A percentile compares a stretch with the other conserved stretches of the same genome.
Conservation (phyloP, 306 rosid species). For the Trifolium pratense region DNA sequence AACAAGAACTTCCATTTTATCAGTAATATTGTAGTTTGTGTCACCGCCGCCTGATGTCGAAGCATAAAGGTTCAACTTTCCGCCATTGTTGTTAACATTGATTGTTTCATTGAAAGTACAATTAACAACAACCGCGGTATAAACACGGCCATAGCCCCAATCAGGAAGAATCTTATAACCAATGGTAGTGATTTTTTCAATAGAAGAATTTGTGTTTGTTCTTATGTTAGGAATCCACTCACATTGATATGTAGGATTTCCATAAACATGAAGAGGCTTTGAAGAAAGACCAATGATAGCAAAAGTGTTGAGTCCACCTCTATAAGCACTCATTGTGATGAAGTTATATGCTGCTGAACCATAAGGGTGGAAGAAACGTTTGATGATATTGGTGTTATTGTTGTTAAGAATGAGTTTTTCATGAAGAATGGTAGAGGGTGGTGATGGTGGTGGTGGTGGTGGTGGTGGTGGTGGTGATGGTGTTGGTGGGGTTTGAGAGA, state of each 20-base stretch:
- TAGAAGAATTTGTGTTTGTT: not conserved
- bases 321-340: constrained; percentile 77
- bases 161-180: constrained; percentile 80
- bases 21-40: constrained; percentile 58
- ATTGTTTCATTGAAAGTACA: constrained; percentile 66
- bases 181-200: constrained; percentile 42
- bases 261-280: constrained; percentile 79
- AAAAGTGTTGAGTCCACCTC: constrained; percentile 82
- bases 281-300: constrained; percentile 77
- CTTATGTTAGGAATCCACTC: constrained; percentile 52
- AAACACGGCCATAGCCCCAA: constrained; percentile 87
- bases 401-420: constrained; percentile 51
- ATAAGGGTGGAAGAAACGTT: constrained; percentile 62
- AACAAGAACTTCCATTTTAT: constrained; percentile 56
- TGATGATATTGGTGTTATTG: constrained; percentile 26
- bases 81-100: constrained; percentile 73
- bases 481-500: constrained; percentile 30
- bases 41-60: constrained; percentile 79
- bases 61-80: constrained; percentile 62
- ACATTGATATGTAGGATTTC: constrained; percentile 67
- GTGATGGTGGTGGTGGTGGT: constrained; percentile 23
- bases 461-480: not conserved
- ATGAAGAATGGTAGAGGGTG: constrained; percentile 18
- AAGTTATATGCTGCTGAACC: constrained; percentile 83
- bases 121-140: constrained; percentile 79